Evolutionary conservation across 2,329 filamentous ascomycete species (phyloP), one percentile per base, ranked within the genome.

Genomic region (Penicillium vulpinum): DNA sequence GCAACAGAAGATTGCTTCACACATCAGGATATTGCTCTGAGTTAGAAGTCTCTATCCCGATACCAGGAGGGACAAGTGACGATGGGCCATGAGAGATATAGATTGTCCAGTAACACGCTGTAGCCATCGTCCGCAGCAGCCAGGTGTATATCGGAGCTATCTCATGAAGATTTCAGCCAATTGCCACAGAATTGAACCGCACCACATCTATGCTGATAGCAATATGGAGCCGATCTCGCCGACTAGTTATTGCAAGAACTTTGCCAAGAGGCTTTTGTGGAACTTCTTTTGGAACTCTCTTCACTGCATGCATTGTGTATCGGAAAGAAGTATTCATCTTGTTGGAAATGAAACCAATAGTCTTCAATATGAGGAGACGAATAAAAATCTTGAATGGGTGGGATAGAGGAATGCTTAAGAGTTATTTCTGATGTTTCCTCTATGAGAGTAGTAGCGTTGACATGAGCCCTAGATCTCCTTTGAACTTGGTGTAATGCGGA

Each of bases 11-110:
- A 29, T 57, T 44, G 31, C 33, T 21, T 13, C 24, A 15, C 8
- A 49, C 11, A 9, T 13, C 8, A 16, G 46, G 24, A 49, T 29
- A 28, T 9, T 16, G n/a, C 4, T 3, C 16, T 4, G 21, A 26
- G 6, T 35, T 4, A 8, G 11, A 15, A 33, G 36, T 13, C 15
- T 29, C 45, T 16, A 36, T n/a, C 16, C 33, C 40, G 2, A 43
- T 45, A 9, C 5, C 4, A 15, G 29, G 26, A n/a, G 7, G 26
- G 11, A 48, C 41, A 29, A 57, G 15, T 35, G n/a, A n/a, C n/a
- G n/a, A n/a, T n/a, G n/a, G 50, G 46, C 51, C 54, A 52, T 31
- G 51, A 36, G 7, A 60, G 47, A 39, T 57, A 60, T 22, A 57
- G 15, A 29, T 39, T 49, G 10, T 52, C 47, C 13, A 57, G 31